phyloP scores from a whole-genome alignment of 805 yeast species.

The Grigorovia humatica region DNA sequence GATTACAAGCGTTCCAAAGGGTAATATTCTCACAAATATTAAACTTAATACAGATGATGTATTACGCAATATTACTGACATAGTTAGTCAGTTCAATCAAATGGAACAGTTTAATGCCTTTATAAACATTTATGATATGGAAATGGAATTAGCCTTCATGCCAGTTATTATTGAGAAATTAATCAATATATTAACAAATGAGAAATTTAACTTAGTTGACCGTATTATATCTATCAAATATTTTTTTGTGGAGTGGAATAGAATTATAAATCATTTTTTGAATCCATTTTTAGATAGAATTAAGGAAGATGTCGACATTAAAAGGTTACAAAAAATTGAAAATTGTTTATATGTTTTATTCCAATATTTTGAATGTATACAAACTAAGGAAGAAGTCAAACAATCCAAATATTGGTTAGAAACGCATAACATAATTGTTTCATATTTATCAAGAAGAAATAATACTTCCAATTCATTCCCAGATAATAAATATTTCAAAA shows the following conservation, averaged over 20 bases:
- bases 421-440: background rate
- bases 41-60: conserved; percentile 10
- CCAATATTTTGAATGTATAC: conserved; percentile 1
- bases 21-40: conserved; percentile 10
- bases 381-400: background rate
- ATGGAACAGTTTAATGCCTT: conserved; percentile 15
- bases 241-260: background rate
- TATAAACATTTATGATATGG: conserved; percentile 8
- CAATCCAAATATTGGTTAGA: background rate
- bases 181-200: conserved; percentile 7
- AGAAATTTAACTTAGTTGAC: conserved; percentile 1
- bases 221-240: background rate
- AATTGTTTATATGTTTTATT: conserved; percentile 1
- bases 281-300: background rate
- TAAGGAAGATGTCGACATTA: background rate
- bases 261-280: background rate
- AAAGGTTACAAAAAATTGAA: background rate
- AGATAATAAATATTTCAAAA: too few species aligned
- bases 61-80: conserved; percentile 6
- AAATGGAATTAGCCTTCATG: conserved; percentile 12
- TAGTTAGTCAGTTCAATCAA: conserved; percentile 10
- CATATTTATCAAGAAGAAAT: background rate
- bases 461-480: background rate
- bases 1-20: conserved; percentile 12
- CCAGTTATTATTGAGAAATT: conserved; percentile 19